Evolutionary conservation across 139 green algal species (phyloP), one percentile per base, ranked within the genome.

Genomic region (Closterium sp.): DNA sequence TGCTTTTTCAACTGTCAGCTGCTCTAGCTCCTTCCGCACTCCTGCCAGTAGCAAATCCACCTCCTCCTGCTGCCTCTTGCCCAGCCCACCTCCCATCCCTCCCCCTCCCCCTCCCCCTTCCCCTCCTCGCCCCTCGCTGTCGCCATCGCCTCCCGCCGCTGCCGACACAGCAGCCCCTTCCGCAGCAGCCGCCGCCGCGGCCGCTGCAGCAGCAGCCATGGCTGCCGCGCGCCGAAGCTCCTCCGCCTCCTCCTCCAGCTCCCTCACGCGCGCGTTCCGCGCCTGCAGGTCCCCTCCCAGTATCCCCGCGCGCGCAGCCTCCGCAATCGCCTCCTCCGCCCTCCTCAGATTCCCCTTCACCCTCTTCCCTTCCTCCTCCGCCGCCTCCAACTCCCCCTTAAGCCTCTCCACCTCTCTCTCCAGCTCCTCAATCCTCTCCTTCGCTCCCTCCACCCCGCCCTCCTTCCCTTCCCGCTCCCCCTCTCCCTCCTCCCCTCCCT

Each of bases 221-320:
- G 84, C 84, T 32, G n/a, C 28, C 6, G 84, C 84, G 9, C 28
- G 84, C 84, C 84, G 13, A 4, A 87, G 84, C n/a, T 31, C n/a
- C 84, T 87, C 84, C 84, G 28, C n/a, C 84, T 87, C 84, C 84
- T 87, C 84, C 84, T 87, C 84, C n/a, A 87, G 84, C 27, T 87
- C 84, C 84, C 84, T 28, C 84, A 87, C 28, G 24, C 84, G 19
- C 84, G 84, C 84, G 5, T 87, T 24, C 1, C 84, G 50, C 50
- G 50, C 50, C 50, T 73, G 50, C 50, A 73, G 1, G 10, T 73
- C 84, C 28, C n/a, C 84, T 4, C n/a, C 84, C n/a, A 31, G 27
- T n/a, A 29, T 34, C 32, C 24, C 85, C 31, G n/a, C 90, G 9
- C n/a, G n/a, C n/a, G n/a, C 28, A 22, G 84, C 84, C n/a, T 30